phyloP scores from a whole-genome alignment of 345 rosid species.

The Melaleuca alternifolia region DNA sequence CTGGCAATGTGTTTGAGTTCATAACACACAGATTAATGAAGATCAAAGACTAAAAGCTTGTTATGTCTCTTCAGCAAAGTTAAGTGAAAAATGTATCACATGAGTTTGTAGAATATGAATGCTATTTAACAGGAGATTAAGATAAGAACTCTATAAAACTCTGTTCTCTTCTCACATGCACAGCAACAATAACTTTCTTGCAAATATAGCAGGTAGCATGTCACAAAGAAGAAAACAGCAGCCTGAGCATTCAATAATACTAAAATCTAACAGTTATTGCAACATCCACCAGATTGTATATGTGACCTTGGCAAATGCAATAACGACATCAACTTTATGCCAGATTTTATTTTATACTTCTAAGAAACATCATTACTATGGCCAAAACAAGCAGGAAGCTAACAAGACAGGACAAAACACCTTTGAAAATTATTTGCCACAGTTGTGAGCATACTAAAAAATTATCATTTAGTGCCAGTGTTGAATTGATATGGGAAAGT shows the following conservation, averaged over 20 bases:
- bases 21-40: not conserved
- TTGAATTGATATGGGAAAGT: not conserved
- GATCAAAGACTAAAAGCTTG: not conserved
- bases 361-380: not conserved
- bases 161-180: not conserved
- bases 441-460: not conserved
- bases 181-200: not conserved
- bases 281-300: not conserved
- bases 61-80: not conserved
- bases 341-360: not conserved
- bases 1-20: constrained; percentile 20
- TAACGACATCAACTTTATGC: not conserved
- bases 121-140: not conserved
- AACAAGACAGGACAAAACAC: not conserved
- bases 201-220: not conserved
- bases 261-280: not conserved
- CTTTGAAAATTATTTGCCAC: not conserved
- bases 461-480: not conserved
- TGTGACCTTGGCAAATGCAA: not conserved
- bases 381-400: not conserved
- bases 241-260: not conserved
- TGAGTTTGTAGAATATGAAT: not conserved
- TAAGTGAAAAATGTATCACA: not conserved
- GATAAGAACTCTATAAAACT: not conserved
- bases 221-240: not conserved